Evolutionary conservation across 2,329 filamentous ascomycete genomes (phyloP).

Genomic region (Xenosphaeropsis pyriputrescens): DNA sequence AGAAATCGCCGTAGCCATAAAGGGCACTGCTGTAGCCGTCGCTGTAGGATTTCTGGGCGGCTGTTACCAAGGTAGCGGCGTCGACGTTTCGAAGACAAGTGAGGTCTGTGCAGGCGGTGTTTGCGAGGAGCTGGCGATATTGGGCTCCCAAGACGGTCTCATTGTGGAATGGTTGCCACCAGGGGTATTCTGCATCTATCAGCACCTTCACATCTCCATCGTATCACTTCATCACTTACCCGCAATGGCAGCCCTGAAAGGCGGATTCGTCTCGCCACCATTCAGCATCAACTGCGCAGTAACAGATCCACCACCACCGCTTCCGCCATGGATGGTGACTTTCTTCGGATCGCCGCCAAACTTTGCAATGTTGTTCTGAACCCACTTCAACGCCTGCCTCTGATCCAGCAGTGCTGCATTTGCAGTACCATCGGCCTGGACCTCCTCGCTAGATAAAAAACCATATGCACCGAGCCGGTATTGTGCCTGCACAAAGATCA

Average conservation of each 20-base stretch:
- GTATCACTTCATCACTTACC: neutral
- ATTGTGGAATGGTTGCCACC: slow-evolving; percentile 3
- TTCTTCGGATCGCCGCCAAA: slow-evolving; percentile 15
- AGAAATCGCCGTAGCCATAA: slow-evolving; percentile 23
- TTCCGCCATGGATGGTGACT: slow-evolving; percentile 23
- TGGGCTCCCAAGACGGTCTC: neutral
- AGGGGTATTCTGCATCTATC: slow-evolving; percentile 2
- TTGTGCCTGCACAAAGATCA: neutral
- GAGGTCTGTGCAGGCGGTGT: neutral
- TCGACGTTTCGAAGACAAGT: neutral
- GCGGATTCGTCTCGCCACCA: neutral
- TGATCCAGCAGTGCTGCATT: slow-evolving; percentile 2
- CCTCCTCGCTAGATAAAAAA: neutral
- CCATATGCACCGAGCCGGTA: neutral
- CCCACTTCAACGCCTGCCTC: slow-evolving; percentile 7
- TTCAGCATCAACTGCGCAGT: neutral
- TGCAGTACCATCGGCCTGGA: neutral
- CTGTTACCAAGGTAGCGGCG: neutral
- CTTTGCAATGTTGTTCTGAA: slow-evolving; percentile 12
- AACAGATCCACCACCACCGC: slow-evolving; percentile 1
- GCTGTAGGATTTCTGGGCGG: neutral
- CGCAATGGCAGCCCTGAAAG: neutral
- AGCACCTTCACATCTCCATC: neutral
- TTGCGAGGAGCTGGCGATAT: neutral
- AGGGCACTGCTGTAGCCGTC: neutral